Conservation (phyloP, 176 grass and related monocot species). For the Zizania latifolia region DNA sequence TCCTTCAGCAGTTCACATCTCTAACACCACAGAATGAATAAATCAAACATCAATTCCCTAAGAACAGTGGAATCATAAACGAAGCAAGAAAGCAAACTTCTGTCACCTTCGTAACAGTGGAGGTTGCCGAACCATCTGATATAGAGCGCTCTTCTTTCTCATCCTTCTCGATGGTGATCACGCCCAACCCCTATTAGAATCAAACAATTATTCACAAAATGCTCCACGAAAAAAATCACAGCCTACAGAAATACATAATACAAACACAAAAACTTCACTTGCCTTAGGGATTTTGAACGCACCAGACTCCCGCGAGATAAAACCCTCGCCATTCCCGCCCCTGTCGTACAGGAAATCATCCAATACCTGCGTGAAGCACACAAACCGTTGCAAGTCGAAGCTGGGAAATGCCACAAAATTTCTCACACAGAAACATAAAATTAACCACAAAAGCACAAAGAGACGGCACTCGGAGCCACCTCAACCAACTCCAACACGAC, state of each 20-base stretch:
- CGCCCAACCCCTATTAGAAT: conserved; percentile 32
- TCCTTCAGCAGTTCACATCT: conserved; percentile 38
- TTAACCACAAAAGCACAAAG: neutral
- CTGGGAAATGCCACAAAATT: neutral
- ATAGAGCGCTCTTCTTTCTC: conserved; percentile 25
- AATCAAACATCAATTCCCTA: conserved; percentile 1
- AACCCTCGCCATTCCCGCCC: conserved; percentile 6
- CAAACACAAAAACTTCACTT: neutral
- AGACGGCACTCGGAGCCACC: neutral
- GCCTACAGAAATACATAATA: neutral
- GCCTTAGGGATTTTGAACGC: conserved; percentile 17
- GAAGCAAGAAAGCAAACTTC: conserved; percentile 9
- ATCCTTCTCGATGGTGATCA: conserved; percentile 23
- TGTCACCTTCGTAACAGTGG: conserved; percentile 43
- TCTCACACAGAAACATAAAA: neutral
- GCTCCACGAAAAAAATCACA: neutral
- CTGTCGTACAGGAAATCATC: conserved; percentile 29
- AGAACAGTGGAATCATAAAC: conserved; percentile 4
- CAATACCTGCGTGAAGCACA: conserved; percentile 12
- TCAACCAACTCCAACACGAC: neutral
- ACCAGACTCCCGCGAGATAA: neutral
- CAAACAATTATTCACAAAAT: conserved; percentile 14
- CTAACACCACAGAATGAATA: conserved; percentile 38
- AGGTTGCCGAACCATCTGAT: conserved; percentile 11
- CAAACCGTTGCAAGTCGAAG: neutral